Base-by-base conservation (phyloP, 1,139 yeast genomes). In the Suhomyces maxii region DNA sequence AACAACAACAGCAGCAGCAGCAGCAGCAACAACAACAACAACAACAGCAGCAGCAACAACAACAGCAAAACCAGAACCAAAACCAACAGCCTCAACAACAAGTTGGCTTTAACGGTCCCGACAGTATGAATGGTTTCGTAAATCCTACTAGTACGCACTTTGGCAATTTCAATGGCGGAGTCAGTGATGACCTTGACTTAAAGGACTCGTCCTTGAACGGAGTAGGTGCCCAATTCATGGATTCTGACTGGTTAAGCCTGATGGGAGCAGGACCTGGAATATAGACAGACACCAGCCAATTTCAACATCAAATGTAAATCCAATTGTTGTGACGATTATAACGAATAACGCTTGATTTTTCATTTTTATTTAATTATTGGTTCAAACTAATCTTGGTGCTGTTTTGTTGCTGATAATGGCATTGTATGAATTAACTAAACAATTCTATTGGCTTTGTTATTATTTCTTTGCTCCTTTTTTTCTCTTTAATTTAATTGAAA, bases 231-330 rank as follows among this genome's bases (percentile, higher is more conserved):
- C 45, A 47, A 3, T 46, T 53, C 13, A 46, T 52, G 32, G 58
- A 54, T 34, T 40, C 54, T 30, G 73, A 69, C 51, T 69, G 75
- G 75, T 60, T 69, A 43, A 64, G 67, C 44, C 64, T 64, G 53
- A 64, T 69, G 65, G 75, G 73, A 1, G 59, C 71, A 2, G 73
- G 73, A 0, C 72, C 73, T 0, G 31, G 31, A 11, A 9, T 28
- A 28, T 28, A 11, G 71, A 72, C 13, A 59, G 30, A 13, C 35
- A 28, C 31, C 6, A 9, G 6, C 31, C 31, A 28, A 11, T 28
- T 9, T 6, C 31, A 11, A 28, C 5, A 3, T 6, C 31, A 11
- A 28, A 28, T 28, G 5, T 6, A 18, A 18, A 18, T 18, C 23
- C 23, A 18, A 18, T 18, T 18, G 23, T 18, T 18, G 3, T 18